Conservation (phyloP, 1,139 yeast species). For the Meyerozyma athensensis region DNA sequence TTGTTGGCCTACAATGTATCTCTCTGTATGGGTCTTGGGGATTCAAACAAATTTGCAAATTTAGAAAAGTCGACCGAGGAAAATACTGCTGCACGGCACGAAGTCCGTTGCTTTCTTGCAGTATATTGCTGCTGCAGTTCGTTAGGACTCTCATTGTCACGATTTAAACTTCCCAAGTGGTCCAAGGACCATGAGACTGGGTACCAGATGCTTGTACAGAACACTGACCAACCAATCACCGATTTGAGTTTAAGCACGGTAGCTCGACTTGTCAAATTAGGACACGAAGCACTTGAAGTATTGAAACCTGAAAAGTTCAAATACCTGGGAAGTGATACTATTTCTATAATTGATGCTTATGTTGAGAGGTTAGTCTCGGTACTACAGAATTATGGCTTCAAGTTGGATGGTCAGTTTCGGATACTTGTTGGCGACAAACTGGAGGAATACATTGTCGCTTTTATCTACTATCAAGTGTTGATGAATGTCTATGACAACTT, state of each 20-base stretch:
- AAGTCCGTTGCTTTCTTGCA: constrained; percentile 38
- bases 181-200: constrained; percentile 39
- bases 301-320: constrained; percentile 11
- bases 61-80: constrained; percentile 17
- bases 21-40: constrained; percentile 46
- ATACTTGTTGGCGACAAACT: constrained; percentile 14
- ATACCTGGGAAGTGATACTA: neutral
- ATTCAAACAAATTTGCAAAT: constrained; percentile 20
- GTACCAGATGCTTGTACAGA: constrained; percentile 22
- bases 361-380: neutral
- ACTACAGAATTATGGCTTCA: neutral
- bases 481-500: constrained; percentile 47
- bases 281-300: constrained; percentile 41
- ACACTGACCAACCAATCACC: constrained; percentile 22
- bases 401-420: neutral
- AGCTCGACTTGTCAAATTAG: constrained; percentile 35
- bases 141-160: constrained; percentile 44
- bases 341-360: neutral
- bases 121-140: constrained; percentile 49
- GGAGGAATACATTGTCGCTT: constrained; percentile 27
- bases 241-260: constrained; percentile 38
- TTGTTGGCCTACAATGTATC: constrained; percentile 42
- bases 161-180: constrained; percentile 48
- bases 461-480: constrained; percentile 43
- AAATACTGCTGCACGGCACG: constrained; percentile 32